These are phyloP conservation scores for Aspergillus bertholletiae DNA, from an alignment of 495 filamentous ascomycete species.

Conservation along the genomic window DNA sequence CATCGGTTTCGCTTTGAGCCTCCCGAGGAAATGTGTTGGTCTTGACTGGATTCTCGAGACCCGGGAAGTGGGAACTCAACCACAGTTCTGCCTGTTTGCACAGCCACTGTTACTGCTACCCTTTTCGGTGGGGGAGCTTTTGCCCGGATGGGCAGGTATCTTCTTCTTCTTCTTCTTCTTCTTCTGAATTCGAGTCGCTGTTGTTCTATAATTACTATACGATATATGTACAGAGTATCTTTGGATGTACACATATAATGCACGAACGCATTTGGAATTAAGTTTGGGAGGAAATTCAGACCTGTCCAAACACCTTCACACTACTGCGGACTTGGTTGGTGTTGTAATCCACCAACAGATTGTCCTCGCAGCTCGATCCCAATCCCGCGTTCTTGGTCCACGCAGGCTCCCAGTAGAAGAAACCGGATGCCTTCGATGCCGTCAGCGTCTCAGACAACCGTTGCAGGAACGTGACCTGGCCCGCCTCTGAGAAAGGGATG, in stretches of 20 bases:
- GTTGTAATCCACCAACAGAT: conserved; percentile 38
- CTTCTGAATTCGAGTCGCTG: too few species aligned
- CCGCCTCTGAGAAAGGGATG: conserved; percentile 58
- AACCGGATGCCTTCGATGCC: conserved; percentile 45
- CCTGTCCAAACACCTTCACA: conserved; percentile 26
- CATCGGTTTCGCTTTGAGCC: neutral
- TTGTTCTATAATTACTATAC: neutral
- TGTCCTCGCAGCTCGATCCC: conserved; percentile 52
- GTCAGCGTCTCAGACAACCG: conserved; percentile 52
- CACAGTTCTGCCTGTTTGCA: conserved; percentile 14
- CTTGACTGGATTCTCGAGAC: too few species aligned
- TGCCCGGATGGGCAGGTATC: neutral
- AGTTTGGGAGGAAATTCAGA: conserved; percentile 14
- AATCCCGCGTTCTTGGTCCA: conserved; percentile 63
- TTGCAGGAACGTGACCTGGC: conserved; percentile 56
- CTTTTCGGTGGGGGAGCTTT: neutral
- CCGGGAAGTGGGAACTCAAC: neutral
- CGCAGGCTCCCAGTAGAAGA: conserved; percentile 72
- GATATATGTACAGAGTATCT: too few species aligned
- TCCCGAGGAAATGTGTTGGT: too few species aligned
- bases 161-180: too few species aligned
- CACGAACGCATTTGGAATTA: too few species aligned
- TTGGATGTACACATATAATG: neutral
- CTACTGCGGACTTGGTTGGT: conserved; percentile 29
- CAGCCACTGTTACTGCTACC: conserved; percentile 28